Conservation (phyloP, 495 filamentous ascomycete genomes). For the Alectoria sarmentosa region DNA sequence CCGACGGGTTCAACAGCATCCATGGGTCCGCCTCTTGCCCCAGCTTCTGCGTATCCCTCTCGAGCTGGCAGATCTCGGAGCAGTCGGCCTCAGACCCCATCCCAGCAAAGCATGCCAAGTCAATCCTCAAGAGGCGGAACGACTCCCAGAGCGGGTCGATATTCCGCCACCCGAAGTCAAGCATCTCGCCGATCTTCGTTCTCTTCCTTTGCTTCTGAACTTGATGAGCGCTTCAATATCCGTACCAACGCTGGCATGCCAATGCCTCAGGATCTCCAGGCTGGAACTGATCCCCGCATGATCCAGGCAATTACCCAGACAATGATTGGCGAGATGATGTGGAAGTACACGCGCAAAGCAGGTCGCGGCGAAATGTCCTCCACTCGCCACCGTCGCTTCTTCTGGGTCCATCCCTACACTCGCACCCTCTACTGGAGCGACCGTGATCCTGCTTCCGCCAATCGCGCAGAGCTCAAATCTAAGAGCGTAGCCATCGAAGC, state of each 20-base stretch:
- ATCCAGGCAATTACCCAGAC: constrained; percentile 99
- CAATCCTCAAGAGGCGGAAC: constrained; percentile 44
- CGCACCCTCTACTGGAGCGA: constrained; percentile 96
- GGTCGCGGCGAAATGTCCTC: constrained; percentile 79
- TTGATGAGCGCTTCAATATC: constrained; percentile 85
- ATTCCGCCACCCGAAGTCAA: constrained; percentile 47
- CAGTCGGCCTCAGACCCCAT: constrained; percentile 68
- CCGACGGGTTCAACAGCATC: constrained; percentile 29
- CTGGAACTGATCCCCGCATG: constrained; percentile 87
- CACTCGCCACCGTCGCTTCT: constrained; percentile 87
- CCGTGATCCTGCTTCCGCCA: constrained; percentile 71
- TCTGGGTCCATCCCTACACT: constrained; percentile 99
- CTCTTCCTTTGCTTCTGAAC: constrained; percentile 89
- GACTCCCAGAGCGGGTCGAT: constrained; percentile 45
- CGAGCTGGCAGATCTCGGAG: constrained; percentile 31
- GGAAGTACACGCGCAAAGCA: constrained; percentile 95
- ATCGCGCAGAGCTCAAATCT: constrained; percentile 70
- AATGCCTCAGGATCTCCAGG: constrained; percentile 51
- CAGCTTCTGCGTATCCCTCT: constrained; percentile 68
- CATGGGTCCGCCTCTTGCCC: constrained; percentile 84
- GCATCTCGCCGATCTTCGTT: constrained; percentile 73
- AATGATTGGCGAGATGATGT: constrained; percentile 98
- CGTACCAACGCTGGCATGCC: constrained; percentile 45
- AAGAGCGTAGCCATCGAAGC: constrained; percentile 95
- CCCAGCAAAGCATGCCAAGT: constrained; percentile 28